phyloP scores from a whole-genome alignment of 2,329 filamentous ascomycete species.

The Sphaerulina vaccinii region DNA sequence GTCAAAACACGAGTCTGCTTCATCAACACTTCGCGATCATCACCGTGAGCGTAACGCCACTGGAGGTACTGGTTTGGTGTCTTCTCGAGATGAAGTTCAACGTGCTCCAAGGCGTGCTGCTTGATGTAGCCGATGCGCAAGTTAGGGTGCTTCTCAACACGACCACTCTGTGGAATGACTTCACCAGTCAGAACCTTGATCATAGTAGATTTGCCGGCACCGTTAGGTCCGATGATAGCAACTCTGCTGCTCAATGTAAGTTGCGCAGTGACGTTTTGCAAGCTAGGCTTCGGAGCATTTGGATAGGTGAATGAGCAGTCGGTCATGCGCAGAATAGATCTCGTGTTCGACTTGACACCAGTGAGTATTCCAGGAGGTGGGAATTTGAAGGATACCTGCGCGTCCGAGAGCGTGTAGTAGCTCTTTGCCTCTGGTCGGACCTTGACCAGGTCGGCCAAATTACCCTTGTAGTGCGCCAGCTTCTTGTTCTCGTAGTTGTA shows the following conservation, averaged over 20 bases:
- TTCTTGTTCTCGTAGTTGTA: conserved; percentile 99
- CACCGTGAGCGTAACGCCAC: conserved; percentile 96
- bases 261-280: conserved; percentile 81
- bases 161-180: conserved; percentile 75
- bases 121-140: conserved; percentile 99
- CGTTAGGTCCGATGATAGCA: conserved; percentile 94
- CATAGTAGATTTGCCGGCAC: conserved; percentile 95
- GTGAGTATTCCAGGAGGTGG: conserved; percentile 89
- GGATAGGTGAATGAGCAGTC: conserved; percentile 93
- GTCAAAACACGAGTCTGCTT: conserved; percentile 95
- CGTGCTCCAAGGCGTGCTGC: conserved; percentile 97
- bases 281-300: conserved; percentile 80
- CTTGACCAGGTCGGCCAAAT: conserved; percentile 80
- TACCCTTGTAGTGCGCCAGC: conserved; percentile 80
- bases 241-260: conserved; percentile 87
- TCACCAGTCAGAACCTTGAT: conserved; percentile 97
- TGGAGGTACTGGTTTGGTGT: conserved; percentile 98
- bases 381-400: conserved; percentile 95
- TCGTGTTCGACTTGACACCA: conserved; percentile 91
- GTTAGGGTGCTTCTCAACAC: conserved; percentile 97
- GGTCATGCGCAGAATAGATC: conserved; percentile 92
- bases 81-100: conserved; percentile 99
- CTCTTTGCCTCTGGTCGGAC: conserved; percentile 91
- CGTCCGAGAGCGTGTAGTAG: conserved; percentile 93
- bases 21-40: conserved; percentile 94